Evolutionary conservation across 2,329 filamentous ascomycete genomes (phyloP).

Genomic region (Botrytis aclada): DNA sequence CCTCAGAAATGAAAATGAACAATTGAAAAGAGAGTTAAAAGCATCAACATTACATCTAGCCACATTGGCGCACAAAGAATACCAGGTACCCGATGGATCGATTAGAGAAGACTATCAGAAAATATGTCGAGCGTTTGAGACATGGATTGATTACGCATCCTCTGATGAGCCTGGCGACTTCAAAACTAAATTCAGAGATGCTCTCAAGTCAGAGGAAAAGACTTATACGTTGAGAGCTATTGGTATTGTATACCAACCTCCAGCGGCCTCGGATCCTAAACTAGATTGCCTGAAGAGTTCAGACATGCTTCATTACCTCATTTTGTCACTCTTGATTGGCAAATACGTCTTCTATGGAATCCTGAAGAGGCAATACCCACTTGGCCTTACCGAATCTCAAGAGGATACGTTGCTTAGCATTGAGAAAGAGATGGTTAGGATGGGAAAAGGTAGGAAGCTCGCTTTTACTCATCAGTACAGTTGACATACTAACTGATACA

Average conservation of each 20-base stretch:
- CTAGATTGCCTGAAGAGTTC: not conserved
- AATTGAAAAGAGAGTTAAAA: not conserved
- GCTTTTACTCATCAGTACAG: not conserved
- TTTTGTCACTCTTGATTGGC: not conserved
- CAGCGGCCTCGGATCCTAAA: not conserved
- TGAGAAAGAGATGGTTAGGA: conserved; percentile 3
- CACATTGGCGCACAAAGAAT: not conserved
- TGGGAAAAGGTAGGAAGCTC: not conserved
- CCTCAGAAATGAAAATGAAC: not conserved
- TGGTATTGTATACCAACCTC: not conserved
- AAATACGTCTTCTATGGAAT: not conserved
- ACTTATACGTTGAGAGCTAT: not conserved
- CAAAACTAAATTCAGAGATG: not conserved
- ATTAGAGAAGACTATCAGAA: conserved; percentile 8
- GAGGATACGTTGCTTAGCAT: not conserved
- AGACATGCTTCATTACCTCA: conserved; percentile 7
- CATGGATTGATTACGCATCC: not conserved
- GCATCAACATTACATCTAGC: not conserved
- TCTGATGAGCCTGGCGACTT: not conserved
- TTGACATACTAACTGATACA: not conserved
- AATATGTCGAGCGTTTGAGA: conserved; percentile 7
- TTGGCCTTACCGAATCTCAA: not conserved
- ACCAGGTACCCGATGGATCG: not conserved
- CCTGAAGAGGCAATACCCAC: not conserved
- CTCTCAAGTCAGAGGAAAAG: not conserved